Conservation (phyloP, 345 rosid genomes). For the Camelina hispida region DNA sequence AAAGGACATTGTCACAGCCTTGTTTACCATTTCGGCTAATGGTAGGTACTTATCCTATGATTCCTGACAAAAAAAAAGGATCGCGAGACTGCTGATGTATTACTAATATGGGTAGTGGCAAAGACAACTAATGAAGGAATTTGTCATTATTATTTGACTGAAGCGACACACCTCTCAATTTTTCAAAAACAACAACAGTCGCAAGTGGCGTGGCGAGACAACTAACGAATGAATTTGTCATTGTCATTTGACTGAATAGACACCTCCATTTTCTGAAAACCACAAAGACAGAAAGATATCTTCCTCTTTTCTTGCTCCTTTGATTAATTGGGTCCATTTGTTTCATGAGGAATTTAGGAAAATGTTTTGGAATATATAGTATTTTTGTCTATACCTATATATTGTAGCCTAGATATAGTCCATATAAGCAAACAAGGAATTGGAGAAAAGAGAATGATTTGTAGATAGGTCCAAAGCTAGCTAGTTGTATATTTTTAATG, state of each 20-base stretch:
- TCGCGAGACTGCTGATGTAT: background rate
- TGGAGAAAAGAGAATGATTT: slow-evolving; percentile 27
- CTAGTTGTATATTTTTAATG: background rate
- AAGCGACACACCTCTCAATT: background rate
- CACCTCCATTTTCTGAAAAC: slow-evolving; percentile 6
- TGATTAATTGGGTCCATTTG: slow-evolving; percentile 33
- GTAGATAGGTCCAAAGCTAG: slow-evolving; percentile 36
- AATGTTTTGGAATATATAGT: slow-evolving; percentile 23
- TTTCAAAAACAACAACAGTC: background rate
- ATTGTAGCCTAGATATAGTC: slow-evolving; percentile 1
- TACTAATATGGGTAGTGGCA: background rate
- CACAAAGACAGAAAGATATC: slow-evolving; percentile 7
- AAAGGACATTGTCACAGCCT: background rate
- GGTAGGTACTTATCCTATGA: background rate
- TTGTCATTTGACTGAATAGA: slow-evolving; percentile 10
- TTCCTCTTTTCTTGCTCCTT: slow-evolving; percentile 31
- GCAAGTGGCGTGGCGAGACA: slow-evolving; percentile 13
- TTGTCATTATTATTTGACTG: slow-evolving; percentile 28
- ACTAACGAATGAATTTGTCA: slow-evolving; percentile 9
- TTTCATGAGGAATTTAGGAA: slow-evolving; percentile 18
- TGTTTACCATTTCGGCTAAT: slow-evolving; percentile 1
- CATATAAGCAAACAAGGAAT: slow-evolving; percentile 15
- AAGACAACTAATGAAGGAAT: slow-evolving; percentile 7
- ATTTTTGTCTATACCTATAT: slow-evolving; percentile 9
- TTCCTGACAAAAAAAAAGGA: background rate